Conservation (phyloP, 371 early-diverging fungal species). For the Mortierella sp. region DNA sequence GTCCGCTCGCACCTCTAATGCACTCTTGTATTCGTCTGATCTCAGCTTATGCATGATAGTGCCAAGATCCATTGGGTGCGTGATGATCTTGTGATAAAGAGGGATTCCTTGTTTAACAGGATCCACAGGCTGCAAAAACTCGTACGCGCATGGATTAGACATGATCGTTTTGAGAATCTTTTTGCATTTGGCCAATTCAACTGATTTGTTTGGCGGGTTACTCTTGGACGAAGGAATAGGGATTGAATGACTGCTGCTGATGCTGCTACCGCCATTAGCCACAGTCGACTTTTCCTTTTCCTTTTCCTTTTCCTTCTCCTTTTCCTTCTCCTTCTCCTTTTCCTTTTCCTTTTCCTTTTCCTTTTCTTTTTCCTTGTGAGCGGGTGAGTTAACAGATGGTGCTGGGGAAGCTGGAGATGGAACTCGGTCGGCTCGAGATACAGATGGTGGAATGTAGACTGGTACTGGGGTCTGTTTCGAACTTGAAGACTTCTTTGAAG, state of each 20-base stretch:
- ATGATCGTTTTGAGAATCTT: constrained; percentile 35
- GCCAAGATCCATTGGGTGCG: constrained; percentile 96
- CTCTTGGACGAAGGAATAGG: constrained; percentile 9
- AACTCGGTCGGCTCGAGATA: constrained; percentile 2
- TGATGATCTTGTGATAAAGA: constrained; percentile 87
- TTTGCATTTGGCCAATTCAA: constrained; percentile 43
- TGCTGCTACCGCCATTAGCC: not conserved
- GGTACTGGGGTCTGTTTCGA: constrained; percentile 31
- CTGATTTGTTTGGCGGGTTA: constrained; percentile 15
- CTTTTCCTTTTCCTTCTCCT: too few species aligned
- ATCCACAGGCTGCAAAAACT: constrained; percentile 68
- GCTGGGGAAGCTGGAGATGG: constrained; percentile 13
- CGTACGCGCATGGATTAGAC: constrained; percentile 37
- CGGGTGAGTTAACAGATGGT: not conserved
- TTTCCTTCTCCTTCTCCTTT: too few species aligned
- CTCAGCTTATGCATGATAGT: constrained; percentile 85
- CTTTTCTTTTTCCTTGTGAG: constrained; percentile 6
- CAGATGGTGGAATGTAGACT: constrained; percentile 31
- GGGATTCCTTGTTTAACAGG: constrained; percentile 78
- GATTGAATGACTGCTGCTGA: not conserved
- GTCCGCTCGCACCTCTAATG: constrained; percentile 76
- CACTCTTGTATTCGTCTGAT: constrained; percentile 55
- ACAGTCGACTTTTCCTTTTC: constrained; percentile 11
- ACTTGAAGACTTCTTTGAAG: constrained; percentile 17
- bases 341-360: too few species aligned